Conservation (phyloP, 257 asterid genomes). For the Nicotiana tomentosiformis region DNA sequence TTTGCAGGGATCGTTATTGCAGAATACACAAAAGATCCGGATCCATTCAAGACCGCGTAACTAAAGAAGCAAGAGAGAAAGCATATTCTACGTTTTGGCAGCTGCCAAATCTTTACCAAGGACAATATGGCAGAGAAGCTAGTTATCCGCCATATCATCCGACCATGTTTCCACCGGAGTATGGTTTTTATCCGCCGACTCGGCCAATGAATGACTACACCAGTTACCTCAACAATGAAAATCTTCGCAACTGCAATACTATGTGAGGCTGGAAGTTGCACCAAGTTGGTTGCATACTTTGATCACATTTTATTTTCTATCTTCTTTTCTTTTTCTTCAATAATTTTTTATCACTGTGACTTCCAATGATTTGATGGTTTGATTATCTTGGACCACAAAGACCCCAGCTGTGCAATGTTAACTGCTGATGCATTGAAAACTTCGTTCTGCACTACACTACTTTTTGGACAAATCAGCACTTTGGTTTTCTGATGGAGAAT, state of each 20-base stretch:
- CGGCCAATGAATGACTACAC: not conserved
- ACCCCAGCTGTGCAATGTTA: not conserved
- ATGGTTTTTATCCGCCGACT: not conserved
- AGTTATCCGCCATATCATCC: not conserved
- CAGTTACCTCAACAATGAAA: constrained; percentile 4
- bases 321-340: not conserved
- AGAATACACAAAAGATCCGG: constrained; percentile 15
- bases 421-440: not conserved
- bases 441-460: not conserved
- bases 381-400: not conserved
- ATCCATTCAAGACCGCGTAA: not conserved
- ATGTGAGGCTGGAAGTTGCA: not conserved
- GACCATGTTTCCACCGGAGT: not conserved
- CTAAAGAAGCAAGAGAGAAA: not conserved
- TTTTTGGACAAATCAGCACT: not conserved
- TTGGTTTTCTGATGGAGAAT: not conserved
- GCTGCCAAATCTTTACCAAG: not conserved
- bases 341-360: not conserved
- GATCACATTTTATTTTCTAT: not conserved
- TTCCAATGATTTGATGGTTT: not conserved
- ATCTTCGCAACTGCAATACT: not conserved
- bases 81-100: not conserved
- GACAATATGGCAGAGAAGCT: not conserved
- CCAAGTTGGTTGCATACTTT: not conserved
- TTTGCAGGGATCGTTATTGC: constrained; percentile 20